Conservation (phyloP, 768 basidiomycete genomes). For the Tylopilus subfusipes region DNA sequence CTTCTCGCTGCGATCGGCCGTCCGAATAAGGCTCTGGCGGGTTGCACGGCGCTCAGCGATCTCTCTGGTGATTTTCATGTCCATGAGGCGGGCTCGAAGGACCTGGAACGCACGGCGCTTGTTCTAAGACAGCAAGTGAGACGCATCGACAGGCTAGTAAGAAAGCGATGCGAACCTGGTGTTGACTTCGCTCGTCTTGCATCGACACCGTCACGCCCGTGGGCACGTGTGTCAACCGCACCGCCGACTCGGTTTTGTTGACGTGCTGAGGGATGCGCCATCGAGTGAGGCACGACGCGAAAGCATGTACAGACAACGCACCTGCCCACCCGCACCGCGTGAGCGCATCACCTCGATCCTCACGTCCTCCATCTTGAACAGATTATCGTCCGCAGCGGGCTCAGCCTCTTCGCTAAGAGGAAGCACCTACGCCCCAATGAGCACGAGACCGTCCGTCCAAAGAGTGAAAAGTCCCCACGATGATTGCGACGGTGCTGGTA, state of each 20-base stretch:
- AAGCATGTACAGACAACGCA: constrained; percentile 27
- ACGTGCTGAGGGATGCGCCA: constrained; percentile 66
- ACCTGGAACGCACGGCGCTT: constrained; percentile 91
- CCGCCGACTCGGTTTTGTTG: constrained; percentile 97
- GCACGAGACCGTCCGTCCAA: background rate
- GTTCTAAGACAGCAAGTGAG: constrained; percentile 50
- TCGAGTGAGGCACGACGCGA: background rate
- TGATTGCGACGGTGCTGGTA: constrained; percentile 84
- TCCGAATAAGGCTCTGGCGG: constrained; percentile 70
- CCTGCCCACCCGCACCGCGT: constrained; percentile 96
- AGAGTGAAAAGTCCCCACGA: constrained; percentile 46
- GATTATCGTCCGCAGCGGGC: constrained; percentile 47
- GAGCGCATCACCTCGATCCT: constrained; percentile 93
- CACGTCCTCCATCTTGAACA: constrained; percentile 84
- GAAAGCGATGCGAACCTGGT: constrained; percentile 53
- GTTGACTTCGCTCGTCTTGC: constrained; percentile 97
- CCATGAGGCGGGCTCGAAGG: constrained; percentile 80
- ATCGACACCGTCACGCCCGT: constrained; percentile 94
- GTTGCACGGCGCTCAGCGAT: constrained; percentile 65
- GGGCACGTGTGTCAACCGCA: constrained; percentile 88
- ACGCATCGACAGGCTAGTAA: background rate
- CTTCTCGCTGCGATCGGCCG: constrained; percentile 88
- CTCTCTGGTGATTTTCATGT: constrained; percentile 68
- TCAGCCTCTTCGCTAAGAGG: constrained; percentile 73
- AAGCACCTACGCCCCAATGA: constrained; percentile 55